Evolutionary conservation across 2,329 filamentous ascomycete species (phyloP), one percentile per base, ranked within the genome.

Genomic region (Colletotrichum viniferum): DNA sequence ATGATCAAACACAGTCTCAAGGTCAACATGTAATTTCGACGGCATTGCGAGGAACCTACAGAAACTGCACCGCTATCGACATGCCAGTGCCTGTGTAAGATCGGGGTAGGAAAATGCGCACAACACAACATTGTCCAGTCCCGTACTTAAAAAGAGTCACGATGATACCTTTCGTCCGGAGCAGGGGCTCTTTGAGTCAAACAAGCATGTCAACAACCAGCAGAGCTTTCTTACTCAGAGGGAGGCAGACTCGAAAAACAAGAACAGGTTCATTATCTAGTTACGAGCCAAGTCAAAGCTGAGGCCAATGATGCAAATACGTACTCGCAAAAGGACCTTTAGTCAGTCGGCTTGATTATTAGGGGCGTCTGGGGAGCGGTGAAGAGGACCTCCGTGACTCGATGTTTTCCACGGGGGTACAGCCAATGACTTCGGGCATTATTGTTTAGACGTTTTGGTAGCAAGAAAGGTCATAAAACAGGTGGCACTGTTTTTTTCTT

Each of bases 131-230:
- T 9, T 18, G 16, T 14, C 14, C 36, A 38, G 14, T 18, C 16
- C 16, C 7, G 7, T 16, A 38, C 14, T 8, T 4, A 18, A 38
- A 14, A 14, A 18, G 7, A 43, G 18, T 18, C 9, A n/a, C 0
- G 9, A n/a, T n/a, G 38, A 48, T 18, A 12, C 18, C 1, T n/a
- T 12, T 12, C 18, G 0, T 0, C 18, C 16, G 38, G 0, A 48
- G 18, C 9, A 48, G 38, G 38, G 3, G 1, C 38, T n/a, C 9
- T 48, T 18, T 18, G 16, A n/a, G 18, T 2, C 38, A 4, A 18
- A 18, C 16, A 7, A 18, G 7, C 7, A 9, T 38, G 16, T 18
- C 16, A 38, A 38, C 7, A 38, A 8, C 16, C 36, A 38, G 7
- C 4, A 9, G 36, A 38, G 36, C 7, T 7, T 38, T 38, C 14